phyloP scores from a whole-genome alignment of 2,329 filamentous ascomycete genomes.

The Alternaria ethzedia region DNA sequence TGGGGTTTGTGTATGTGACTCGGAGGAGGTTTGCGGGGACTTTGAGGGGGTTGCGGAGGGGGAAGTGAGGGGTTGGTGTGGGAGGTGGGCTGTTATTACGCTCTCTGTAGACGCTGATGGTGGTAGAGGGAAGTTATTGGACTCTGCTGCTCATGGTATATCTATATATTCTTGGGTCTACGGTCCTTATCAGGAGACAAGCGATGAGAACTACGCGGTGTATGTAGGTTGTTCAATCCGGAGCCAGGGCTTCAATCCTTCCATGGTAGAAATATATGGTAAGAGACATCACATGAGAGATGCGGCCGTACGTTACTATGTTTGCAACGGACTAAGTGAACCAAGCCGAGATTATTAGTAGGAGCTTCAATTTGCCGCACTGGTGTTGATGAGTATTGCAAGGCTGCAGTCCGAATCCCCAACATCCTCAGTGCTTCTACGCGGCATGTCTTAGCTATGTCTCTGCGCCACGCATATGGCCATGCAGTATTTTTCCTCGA shows the following conservation, averaged over 20 bases:
- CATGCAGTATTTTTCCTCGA: no score
- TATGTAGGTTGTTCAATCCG: background rate
- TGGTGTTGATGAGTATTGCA: background rate
- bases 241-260: background rate
- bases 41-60: conserved; percentile 28
- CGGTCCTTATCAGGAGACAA: background rate
- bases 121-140: background rate
- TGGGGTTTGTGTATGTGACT: conserved; percentile 31
- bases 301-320: background rate
- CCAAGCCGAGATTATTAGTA: background rate
- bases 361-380: background rate
- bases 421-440: background rate
- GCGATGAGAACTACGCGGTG: background rate
- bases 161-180: background rate
- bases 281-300: background rate
- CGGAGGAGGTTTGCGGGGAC: conserved; percentile 34
- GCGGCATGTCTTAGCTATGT: background rate
- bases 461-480: background rate
- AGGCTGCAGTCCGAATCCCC: background rate
- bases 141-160: background rate
- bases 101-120: background rate
- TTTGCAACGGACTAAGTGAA: no score
- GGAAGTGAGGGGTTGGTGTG: background rate
- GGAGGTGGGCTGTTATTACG: no score
- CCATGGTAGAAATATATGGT: background rate